Evolutionary conservation across 441 rosid genomes (phyloP), one percentile per base, ranked within the genome.

Genomic region (Bruguiera hainesii): DNA sequence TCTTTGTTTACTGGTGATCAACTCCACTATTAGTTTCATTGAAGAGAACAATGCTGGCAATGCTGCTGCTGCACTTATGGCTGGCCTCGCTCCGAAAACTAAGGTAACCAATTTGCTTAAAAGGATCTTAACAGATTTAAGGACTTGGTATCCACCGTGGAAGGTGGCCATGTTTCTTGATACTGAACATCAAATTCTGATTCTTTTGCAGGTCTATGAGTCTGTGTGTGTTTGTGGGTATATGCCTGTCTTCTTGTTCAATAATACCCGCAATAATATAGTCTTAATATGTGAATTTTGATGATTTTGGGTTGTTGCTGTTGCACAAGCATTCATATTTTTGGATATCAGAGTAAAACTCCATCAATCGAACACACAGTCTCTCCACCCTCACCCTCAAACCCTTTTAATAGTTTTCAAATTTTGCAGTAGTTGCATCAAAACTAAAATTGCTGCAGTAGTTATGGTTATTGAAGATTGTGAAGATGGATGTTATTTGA

Each of bases 1-100:
- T 57, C 56, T 90, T 65, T 85, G 93, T 75, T 74, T 93, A 84
- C 68, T 93, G 75, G 78, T 93, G 7, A 90, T 93, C 71, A 93
- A 93, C 87, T 93, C 97, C 42, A 90, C 98, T 4, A 93, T 93
- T 72, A 87, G 94, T 81, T 93, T 93, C 60, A 82, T 84, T 29
- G 98, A 93, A 82, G 98, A 93, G 77, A 93, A 93, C 87, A 93
- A 89, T 69, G 98, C 97, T 5, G 98, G 98, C 3, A 93, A 93
- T 64, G 98, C 97, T 35, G 98, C 98, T 46, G 98, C 98, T 71
- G 98, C 97, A 64, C 97, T 93, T 50, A 93, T 93, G 97, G 98
- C 98, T 71, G 91, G 97, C 72, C 89, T 92, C 23, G 98, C 98
- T 70, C 98, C 98, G 5, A 93, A 93, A 66, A 86, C 98, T 0